Percentiles rank a stretch among this genome's conserved stretches.
Conservation (phyloP, 2,329 filamentous ascomycete species). For the Acrocalymma vagum region DNA sequence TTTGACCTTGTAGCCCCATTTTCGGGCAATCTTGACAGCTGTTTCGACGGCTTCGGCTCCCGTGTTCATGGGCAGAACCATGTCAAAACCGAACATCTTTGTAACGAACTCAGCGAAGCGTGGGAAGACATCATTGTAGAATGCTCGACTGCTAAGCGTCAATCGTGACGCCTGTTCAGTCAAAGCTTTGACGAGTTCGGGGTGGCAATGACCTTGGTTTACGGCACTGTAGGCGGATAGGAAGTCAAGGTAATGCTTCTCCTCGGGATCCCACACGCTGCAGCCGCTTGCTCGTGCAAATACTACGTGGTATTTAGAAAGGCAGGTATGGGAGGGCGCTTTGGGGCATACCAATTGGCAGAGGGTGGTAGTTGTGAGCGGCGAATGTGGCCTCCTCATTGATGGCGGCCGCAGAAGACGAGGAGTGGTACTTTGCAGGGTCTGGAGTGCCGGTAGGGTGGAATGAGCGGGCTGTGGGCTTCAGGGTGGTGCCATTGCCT, state of each 20-base stretch:
- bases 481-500: slow-evolving; percentile 39
- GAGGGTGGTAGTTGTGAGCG: slow-evolving; percentile 98
- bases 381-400: slow-evolving; percentile 82
- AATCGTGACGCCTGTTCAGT: slow-evolving; percentile 88
- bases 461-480: slow-evolving; percentile 48
- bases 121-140: slow-evolving; percentile 98
- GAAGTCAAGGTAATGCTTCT: slow-evolving; percentile 91
- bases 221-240: slow-evolving; percentile 97
- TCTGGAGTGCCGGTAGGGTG: slow-evolving; percentile 47
- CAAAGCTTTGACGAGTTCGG: slow-evolving; percentile 90
- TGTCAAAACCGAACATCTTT: slow-evolving; percentile 90
- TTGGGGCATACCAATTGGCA: slow-evolving; percentile 73
- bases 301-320: slow-evolving; percentile 34
- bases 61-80: slow-evolving; percentile 98
- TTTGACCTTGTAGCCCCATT: slow-evolving; percentile 98
- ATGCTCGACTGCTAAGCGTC: slow-evolving; percentile 92
- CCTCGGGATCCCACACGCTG: slow-evolving; percentile 97
- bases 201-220: slow-evolving; percentile 98
- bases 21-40: slow-evolving; percentile 92
- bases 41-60: slow-evolving; percentile 97
- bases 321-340: not conserved
- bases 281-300: slow-evolving; percentile 86
- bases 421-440: slow-evolving; percentile 70
- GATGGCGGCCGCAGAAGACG: slow-evolving; percentile 83
- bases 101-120: slow-evolving; percentile 94